Evolutionary conservation across 78 protist species (phyloP).

Genomic region (Dictyostelium firmibasis): DNA sequence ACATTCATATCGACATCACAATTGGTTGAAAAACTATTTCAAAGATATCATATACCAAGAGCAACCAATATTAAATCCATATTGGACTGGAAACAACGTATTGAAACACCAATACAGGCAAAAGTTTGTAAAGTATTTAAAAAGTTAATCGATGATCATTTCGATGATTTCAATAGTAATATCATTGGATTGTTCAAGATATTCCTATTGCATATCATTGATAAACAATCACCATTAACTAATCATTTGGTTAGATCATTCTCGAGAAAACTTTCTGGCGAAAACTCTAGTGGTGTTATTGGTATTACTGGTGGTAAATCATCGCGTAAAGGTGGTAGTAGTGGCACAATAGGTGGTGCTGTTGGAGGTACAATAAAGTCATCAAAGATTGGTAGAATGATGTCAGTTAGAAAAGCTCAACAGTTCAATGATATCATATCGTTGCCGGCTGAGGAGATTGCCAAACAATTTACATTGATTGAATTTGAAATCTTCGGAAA

Average conservation of each 20-base stretch:
- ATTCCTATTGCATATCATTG: slow-evolving; percentile 33
- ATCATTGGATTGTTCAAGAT: slow-evolving; percentile 16
- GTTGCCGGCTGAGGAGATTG: slow-evolving; percentile 73
- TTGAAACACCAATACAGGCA: slow-evolving; percentile 57
- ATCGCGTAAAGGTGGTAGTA: background rate
- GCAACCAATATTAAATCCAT: background rate
- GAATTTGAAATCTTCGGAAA: slow-evolving; percentile 51
- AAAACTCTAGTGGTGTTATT: background rate
- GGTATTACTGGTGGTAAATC: background rate
- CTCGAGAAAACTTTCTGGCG: background rate
- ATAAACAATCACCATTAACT: slow-evolving; percentile 38
- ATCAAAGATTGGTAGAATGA: slow-evolving; percentile 42
- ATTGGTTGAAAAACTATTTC: slow-evolving; percentile 38
- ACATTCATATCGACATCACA: slow-evolving; percentile 52
- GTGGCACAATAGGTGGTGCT: background rate
- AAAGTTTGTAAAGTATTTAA: slow-evolving; percentile 65
- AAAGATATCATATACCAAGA: slow-evolving; percentile 61
- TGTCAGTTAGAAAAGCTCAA: slow-evolving; percentile 43
- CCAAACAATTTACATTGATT: slow-evolving; percentile 58
- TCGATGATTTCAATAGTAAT: slow-evolving; percentile 22
- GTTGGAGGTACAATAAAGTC: background rate
- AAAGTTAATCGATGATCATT: slow-evolving; percentile 70
- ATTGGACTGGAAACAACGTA: slow-evolving; percentile 34
- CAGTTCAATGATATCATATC: slow-evolving; percentile 21
- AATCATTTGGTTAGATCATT: slow-evolving; percentile 52